phyloP scores from a whole-genome alignment of 441 rosid species.

The Kokia cookei region DNA sequence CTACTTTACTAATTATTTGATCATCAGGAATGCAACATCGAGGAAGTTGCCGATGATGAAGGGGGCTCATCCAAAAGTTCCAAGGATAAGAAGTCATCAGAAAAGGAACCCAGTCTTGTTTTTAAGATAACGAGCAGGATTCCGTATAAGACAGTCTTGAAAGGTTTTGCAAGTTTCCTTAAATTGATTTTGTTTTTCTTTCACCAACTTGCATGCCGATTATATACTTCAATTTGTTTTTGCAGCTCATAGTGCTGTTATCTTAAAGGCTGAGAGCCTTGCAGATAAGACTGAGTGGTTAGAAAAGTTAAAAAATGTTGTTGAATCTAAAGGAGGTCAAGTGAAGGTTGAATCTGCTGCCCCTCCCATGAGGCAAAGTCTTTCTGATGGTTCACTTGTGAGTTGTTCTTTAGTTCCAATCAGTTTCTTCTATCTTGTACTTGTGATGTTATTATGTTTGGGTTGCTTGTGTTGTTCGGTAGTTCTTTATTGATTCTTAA shows the following conservation, averaged over 20 bases:
- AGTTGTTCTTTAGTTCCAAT: constrained; percentile 28
- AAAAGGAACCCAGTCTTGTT: constrained; percentile 63
- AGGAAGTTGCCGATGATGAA: constrained; percentile 77
- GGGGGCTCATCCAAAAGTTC: constrained; percentile 67
- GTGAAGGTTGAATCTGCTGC: constrained; percentile 51
- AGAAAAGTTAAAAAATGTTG: constrained; percentile 61
- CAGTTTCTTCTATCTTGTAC: not conserved
- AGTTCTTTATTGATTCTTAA: not conserved
- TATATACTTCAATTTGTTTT: constrained; percentile 11
- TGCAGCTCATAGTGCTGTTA: constrained; percentile 82
- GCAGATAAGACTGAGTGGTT: constrained; percentile 93
- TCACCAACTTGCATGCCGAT: not conserved
- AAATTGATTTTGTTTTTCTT: constrained; percentile 5
- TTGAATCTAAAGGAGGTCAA: constrained; percentile 70
- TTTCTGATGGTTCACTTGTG: constrained; percentile 98
- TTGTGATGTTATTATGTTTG: not conserved
- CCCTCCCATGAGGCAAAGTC: constrained; percentile 74
- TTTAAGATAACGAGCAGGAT: constrained; percentile 86
- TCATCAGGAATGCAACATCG: constrained; percentile 80
- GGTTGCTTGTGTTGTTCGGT: not conserved
- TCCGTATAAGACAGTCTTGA: constrained; percentile 89
- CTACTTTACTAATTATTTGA: constrained; percentile 20
- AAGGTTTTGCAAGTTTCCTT: constrained; percentile 42
- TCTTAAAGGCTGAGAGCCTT: constrained; percentile 82
- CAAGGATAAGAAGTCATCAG: constrained; percentile 87